These are phyloP conservation scores for Poa annua DNA, from an alignment of 176 grass and related monocot genomes.

Conservation along the genomic window DNA sequence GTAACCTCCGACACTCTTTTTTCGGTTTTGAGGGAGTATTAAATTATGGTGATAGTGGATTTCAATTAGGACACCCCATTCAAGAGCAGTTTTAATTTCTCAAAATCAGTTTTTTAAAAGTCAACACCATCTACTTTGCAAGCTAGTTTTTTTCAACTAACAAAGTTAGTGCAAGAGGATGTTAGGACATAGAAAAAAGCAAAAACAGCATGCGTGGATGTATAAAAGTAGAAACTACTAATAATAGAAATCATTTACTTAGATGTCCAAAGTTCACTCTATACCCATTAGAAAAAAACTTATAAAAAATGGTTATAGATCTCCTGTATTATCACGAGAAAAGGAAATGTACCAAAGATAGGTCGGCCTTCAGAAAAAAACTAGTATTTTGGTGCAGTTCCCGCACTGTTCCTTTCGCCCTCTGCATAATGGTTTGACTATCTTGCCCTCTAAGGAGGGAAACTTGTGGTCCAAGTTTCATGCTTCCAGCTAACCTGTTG, in stretches of 20 bases:
- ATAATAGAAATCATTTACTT: background rate
- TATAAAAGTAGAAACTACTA: background rate
- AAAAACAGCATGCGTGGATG: background rate
- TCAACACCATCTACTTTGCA: background rate
- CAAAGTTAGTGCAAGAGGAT: background rate
- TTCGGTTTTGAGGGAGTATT: no score
- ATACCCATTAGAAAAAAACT: background rate
- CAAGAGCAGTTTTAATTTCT: background rate
- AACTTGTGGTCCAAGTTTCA: constrained; percentile 19
- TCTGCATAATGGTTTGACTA: constrained; percentile 9
- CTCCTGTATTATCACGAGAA: background rate
- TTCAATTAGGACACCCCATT: background rate
- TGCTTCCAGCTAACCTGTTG: background rate
- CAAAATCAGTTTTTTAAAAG: background rate
- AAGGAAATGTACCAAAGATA: background rate
- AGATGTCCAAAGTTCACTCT: background rate
- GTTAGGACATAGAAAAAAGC: background rate
- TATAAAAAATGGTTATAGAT: background rate
- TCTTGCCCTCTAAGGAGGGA: constrained; percentile 3
- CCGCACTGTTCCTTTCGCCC: background rate
- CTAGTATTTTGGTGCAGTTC: background rate
- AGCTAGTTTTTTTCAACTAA: background rate
- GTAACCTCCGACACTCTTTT: no score
- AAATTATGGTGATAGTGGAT: background rate
- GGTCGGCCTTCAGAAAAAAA: background rate